These are phyloP conservation scores for Plantago major DNA, from an alignment of 257 asterid species.

Conservation along the genomic window DNA sequence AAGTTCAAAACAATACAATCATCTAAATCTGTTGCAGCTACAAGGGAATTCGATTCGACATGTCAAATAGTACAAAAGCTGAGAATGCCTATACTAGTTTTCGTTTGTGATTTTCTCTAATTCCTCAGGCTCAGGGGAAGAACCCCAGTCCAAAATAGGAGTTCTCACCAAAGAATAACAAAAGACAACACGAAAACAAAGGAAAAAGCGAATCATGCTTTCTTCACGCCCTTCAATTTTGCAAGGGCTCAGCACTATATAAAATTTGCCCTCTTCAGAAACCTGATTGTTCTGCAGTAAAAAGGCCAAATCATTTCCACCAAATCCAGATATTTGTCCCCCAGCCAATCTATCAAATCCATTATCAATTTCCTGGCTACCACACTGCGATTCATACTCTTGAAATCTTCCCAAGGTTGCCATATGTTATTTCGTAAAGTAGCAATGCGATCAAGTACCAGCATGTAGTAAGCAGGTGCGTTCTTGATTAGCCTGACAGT, in stretches of 20 bases:
- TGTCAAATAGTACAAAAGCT: background rate
- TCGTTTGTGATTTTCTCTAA: conserved; percentile 2
- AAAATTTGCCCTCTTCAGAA: conserved; percentile 72
- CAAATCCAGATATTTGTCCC: conserved; percentile 62
- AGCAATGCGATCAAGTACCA: conserved; percentile 28
- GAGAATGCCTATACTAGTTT: conserved; percentile 7
- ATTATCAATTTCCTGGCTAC: conserved; percentile 32
- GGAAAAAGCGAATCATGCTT: background rate
- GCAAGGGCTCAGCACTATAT: conserved; percentile 27
- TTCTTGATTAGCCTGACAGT: conserved; percentile 44
- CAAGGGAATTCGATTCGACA: background rate
- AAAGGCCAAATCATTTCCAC: conserved; percentile 72
- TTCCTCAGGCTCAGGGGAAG: conserved; percentile 10
- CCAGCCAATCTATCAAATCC: conserved; percentile 38
- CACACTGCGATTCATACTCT: conserved; percentile 40
- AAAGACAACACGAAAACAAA: conserved; percentile 6
- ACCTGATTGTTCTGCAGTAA: conserved; percentile 61
- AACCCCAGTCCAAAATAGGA: conserved; percentile 34
- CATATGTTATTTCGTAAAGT: conserved; percentile 30
- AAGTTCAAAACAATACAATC: conserved; percentile 9
- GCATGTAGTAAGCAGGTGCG: conserved; percentile 38
- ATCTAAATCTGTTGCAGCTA: conserved; percentile 9
- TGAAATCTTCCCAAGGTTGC: conserved; percentile 45
- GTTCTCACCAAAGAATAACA: conserved; percentile 23
- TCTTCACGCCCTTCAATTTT: background rate